These are phyloP conservation scores for Omphalotus guepiniiformis DNA, from an alignment of 768 basidiomycete genomes.

Conservation along the genomic window DNA sequence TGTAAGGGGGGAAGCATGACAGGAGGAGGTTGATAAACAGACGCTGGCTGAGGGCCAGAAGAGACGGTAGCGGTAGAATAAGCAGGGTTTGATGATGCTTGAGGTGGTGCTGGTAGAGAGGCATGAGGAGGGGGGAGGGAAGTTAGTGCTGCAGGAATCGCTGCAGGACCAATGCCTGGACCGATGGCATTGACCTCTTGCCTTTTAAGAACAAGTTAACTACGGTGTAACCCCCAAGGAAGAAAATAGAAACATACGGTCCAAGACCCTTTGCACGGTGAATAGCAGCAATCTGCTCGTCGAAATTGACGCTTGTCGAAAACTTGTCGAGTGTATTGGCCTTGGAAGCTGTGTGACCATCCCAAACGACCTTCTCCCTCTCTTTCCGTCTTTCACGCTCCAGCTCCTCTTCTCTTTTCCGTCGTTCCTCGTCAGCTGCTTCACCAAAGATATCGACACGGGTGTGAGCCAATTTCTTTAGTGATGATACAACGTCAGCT, in stretches of 20 bases:
- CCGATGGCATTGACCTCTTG: conserved; percentile 80
- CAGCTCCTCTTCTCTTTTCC: conserved; percentile 83
- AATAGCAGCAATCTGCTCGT: conserved; percentile 97
- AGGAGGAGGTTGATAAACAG: conserved; percentile 61
- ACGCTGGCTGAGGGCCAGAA: conserved; percentile 89
- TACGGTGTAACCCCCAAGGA: background rate
- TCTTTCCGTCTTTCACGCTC: conserved; percentile 79
- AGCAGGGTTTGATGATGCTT: conserved; percentile 42
- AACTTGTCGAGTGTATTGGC: conserved; percentile 89
- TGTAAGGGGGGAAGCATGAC: conserved; percentile 85
- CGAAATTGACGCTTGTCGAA: conserved; percentile 89
- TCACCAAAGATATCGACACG: conserved; percentile 97
- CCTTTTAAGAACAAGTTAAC: conserved; percentile 27
- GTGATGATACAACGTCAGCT: conserved; percentile 90
- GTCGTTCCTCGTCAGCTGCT: conserved; percentile 86
- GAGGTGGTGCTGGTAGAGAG: conserved; percentile 70
- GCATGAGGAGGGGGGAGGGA: conserved; percentile 64
- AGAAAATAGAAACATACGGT: conserved; percentile 49
- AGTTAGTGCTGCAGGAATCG: conserved; percentile 64
- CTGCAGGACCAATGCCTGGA: conserved; percentile 81
- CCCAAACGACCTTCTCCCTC: conserved; percentile 96
- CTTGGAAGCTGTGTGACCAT: conserved; percentile 95
- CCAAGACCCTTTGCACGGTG: conserved; percentile 90
- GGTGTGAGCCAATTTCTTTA: conserved; percentile 90
- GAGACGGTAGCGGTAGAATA: conserved; percentile 85